A percentile compares a stretch with the other conserved stretches of the same genome.
phyloP scores from a whole-genome alignment of 257 asterid species.

The Striga asiatica region DNA sequence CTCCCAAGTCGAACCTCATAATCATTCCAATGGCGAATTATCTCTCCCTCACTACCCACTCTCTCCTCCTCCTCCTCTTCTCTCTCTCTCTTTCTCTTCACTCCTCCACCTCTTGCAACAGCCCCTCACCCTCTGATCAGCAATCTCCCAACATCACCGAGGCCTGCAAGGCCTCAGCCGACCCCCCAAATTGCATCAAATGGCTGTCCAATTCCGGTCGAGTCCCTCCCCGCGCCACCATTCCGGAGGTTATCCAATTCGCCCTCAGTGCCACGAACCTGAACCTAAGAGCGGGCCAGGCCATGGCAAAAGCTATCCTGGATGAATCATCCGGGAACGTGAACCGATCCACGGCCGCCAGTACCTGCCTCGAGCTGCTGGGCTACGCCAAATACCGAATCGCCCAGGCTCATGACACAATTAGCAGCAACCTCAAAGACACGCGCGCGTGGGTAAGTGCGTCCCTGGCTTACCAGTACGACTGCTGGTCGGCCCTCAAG shows the following conservation, averaged over 20 bases:
- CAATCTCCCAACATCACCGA: slow-evolving; percentile 9
- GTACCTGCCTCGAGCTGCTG: slow-evolving; percentile 31
- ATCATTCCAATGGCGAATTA: slow-evolving; percentile 35
- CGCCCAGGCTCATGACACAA: slow-evolving; percentile 13
- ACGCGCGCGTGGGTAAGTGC: slow-evolving; percentile 73
- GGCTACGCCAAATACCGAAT: slow-evolving; percentile 31
- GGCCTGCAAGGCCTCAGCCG: slow-evolving; percentile 53
- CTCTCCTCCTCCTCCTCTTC: slow-evolving; percentile 15
- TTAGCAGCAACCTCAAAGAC: slow-evolving; percentile 28
- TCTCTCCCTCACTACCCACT: slow-evolving; percentile 16
- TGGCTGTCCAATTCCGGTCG: slow-evolving; percentile 22
- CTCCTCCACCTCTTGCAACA: slow-evolving; percentile 13
- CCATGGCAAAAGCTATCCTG: slow-evolving; percentile 30
- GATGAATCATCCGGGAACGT: slow-evolving; percentile 20
- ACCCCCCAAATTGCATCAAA: slow-evolving; percentile 26
- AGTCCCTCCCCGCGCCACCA: slow-evolving; percentile 25
- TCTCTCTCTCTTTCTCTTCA: slow-evolving; percentile 15
- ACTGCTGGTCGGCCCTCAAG: slow-evolving; percentile 51
- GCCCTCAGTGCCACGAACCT: slow-evolving; percentile 25
- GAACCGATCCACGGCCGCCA: slow-evolving; percentile 40
- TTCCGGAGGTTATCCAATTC: slow-evolving; percentile 28
- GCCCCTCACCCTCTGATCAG: neutral
- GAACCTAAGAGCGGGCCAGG: slow-evolving; percentile 24
- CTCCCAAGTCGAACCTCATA: too few species aligned
- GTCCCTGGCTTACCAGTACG: slow-evolving; percentile 39